Conservation (phyloP, 1,139 yeast genomes). For the Yamadazyma kanchanaburiensis region DNA sequence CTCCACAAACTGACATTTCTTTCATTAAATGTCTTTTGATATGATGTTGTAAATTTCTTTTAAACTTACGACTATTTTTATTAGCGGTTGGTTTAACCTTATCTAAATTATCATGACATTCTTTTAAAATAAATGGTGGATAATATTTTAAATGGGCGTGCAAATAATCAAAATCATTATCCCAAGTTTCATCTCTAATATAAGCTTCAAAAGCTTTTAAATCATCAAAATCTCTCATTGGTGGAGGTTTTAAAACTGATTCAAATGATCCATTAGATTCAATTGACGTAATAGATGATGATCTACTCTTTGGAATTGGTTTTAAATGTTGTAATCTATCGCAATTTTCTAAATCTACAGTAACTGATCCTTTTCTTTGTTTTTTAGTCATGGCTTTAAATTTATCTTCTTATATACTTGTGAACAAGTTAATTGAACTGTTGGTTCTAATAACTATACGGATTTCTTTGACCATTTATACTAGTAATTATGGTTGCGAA, state of each 20-base stretch:
- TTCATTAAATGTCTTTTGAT: slow-evolving; percentile 65
- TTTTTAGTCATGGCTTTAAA: slow-evolving; percentile 18
- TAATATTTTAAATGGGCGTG: slow-evolving; percentile 65
- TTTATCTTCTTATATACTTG: slow-evolving; percentile 7
- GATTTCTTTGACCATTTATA: slow-evolving; percentile 1
- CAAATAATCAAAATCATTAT: slow-evolving; percentile 65
- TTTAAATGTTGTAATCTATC: slow-evolving; percentile 38
- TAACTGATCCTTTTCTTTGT: slow-evolving; percentile 20
- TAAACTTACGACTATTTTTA: slow-evolving; percentile 67
- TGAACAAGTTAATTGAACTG: slow-evolving; percentile 4
- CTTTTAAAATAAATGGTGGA: slow-evolving; percentile 71
- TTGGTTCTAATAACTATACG: too few species aligned
- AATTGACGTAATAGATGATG: slow-evolving; percentile 27
- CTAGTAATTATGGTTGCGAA: too few species aligned
- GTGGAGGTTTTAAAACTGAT: slow-evolving; percentile 37
- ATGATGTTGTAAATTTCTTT: slow-evolving; percentile 73
- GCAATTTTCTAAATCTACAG: slow-evolving; percentile 35
- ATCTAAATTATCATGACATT: slow-evolving; percentile 66
- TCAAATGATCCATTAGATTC: slow-evolving; percentile 35
- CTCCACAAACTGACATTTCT: slow-evolving; percentile 62
- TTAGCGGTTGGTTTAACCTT: slow-evolving; percentile 72
- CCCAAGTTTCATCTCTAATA: slow-evolving; percentile 72
- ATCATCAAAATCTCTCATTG: slow-evolving; percentile 56
- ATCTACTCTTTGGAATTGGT: slow-evolving; percentile 37
- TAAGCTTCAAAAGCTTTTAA: slow-evolving; percentile 60